Conservation (phyloP, 192 early-diverging fungal species). For the Gonapodya sp. region DNA sequence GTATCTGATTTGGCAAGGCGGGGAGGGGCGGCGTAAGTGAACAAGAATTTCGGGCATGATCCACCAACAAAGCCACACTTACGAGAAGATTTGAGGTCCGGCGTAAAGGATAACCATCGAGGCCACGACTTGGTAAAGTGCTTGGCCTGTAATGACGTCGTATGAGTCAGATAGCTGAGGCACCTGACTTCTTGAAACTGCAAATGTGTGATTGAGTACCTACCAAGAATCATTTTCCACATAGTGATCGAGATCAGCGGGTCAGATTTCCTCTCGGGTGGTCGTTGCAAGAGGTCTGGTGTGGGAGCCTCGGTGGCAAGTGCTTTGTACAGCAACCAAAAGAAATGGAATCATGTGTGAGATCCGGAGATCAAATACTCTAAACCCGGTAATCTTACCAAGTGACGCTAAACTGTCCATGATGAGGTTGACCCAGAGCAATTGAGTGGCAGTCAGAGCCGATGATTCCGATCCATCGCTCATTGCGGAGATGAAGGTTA, state of each 20-base stretch:
- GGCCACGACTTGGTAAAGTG: conserved; percentile 76
- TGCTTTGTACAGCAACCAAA: no score
- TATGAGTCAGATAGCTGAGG: background rate
- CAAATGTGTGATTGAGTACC: no score
- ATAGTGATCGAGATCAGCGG: conserved; percentile 77
- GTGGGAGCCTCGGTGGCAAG: conserved; percentile 61
- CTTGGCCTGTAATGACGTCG: conserved; percentile 39
- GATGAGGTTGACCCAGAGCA: conserved; percentile 98
- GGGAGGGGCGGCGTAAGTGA: no score
- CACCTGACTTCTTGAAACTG: background rate
- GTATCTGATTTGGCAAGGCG: no score
- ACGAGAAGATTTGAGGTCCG: background rate
- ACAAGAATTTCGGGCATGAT: no score
- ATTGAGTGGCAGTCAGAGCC: conserved; percentile 89
- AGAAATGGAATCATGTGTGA: no score
- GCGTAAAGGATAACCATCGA: background rate
- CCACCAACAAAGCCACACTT: background rate
- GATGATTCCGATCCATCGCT: conserved; percentile 53
- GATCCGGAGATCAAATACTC: no score
- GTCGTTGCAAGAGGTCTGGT: conserved; percentile 66
- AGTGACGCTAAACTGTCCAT: conserved; percentile 99
- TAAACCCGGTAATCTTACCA: no score
- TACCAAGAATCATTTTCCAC: conserved; percentile 79
- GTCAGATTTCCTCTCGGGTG: conserved; percentile 63
- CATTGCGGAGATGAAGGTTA: conserved; percentile 70